Base-by-base conservation (phyloP, 2,329 filamentous ascomycete genomes). In the Pseudogymnoascus sp. region DNA sequence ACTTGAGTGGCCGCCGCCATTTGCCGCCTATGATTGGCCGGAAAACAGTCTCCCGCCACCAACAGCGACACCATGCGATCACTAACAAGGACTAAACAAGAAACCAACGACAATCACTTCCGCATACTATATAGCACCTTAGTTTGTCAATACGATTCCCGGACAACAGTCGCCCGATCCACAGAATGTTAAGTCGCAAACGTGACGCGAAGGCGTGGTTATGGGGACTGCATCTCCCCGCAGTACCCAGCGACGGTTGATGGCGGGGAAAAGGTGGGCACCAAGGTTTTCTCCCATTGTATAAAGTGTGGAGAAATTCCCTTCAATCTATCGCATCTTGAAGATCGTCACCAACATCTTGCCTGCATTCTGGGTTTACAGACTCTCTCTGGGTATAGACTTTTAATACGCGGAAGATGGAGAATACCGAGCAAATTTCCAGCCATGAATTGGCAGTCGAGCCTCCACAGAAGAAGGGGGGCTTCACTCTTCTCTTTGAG, bases 401-500 rank as follows among this genome's bases (percentile, higher is more conserved):
- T 54, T 54, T 54, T 54, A 54, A 11, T 54, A 31, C 48, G 25
- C 25, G 11, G 48, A 54, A 54, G 7, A 54, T 54, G 48, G 48
- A 31, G 48, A 54, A 54, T 28, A 54, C 23, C 25, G 23, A 31
- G 25, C 48, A 54, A 54, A 31, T 54, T 16, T 54, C 48, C 25
- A 54, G 25, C 25, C 48, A 54, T 31, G 60, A 37, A 19, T n/a
- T 41, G 34, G 45, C 45, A 31, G 23, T 54, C 14, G 48, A 54
- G 23, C 48, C 48, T 28, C 48, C 23, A 23, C 25, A 60, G 41
- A 62, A 36, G 39, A 36, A 36, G 25, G 57, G 57, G 28, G 23
- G 23, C 34, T 48, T 62, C 34, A 19, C 25, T 21, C 8, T 45
- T 61, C 63, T 66, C 34, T 64, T 65, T 23, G 34, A 74, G 64